Evolutionary conservation across 371 early-diverging fungal genomes (phyloP).

Genomic region (Sporodiniella umbellata): DNA sequence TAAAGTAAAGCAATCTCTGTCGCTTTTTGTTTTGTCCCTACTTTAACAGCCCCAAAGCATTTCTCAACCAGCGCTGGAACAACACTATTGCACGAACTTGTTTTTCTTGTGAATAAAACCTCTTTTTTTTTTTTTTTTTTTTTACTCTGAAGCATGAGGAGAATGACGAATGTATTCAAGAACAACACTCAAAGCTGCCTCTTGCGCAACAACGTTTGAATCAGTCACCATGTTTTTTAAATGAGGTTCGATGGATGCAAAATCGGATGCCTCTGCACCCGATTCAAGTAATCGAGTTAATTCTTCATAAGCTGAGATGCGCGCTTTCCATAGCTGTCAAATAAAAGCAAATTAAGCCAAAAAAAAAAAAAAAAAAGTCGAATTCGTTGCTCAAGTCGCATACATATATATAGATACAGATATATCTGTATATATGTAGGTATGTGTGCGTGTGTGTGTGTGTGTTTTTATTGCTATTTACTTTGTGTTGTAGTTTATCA

Average conservation of each 20-base stretch:
- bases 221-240: conserved; percentile 83
- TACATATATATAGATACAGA: too few relatives aligned
- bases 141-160: conserved; percentile 68
- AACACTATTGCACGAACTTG: conserved; percentile 61
- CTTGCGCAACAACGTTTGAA: conserved; percentile 90
- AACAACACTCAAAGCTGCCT: conserved; percentile 76
- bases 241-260: conserved; percentile 62
- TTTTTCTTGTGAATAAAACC: background rate
- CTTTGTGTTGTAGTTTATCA: conserved; percentile 75
- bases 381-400: too few relatives aligned
- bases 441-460: too few relatives aligned
- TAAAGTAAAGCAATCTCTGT: conserved; percentile 80
- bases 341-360: background rate
- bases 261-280: conserved; percentile 63
- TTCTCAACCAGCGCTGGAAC: conserved; percentile 86
- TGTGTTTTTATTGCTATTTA: conserved; percentile 24
- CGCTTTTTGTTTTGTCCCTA: conserved; percentile 76
- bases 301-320: conserved; percentile 85
- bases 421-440: conserved; percentile 10
- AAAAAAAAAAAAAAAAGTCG: conserved; percentile 2
- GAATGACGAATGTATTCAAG: conserved; percentile 79
- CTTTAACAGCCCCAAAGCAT: conserved; percentile 78
- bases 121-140: background rate
- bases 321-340: conserved; percentile 93
- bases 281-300: conserved; percentile 65